These are phyloP conservation scores for Claviceps humidiphila DNA, from an alignment of 2,329 filamentous ascomycete species.

Conservation along the genomic window DNA sequence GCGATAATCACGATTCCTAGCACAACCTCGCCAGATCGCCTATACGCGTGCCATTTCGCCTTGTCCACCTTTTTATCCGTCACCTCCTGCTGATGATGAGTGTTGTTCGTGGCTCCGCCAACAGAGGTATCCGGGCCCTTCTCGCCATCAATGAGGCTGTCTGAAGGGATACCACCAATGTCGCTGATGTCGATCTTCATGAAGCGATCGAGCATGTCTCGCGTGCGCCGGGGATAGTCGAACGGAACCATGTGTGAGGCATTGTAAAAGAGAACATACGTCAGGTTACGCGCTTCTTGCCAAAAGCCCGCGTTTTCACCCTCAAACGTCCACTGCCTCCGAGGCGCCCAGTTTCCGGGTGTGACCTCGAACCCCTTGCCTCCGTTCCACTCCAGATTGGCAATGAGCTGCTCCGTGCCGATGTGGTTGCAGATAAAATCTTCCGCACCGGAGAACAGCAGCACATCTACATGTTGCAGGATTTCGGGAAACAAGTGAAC, in stretches of 20 bases:
- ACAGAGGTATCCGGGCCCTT: conserved; percentile 67
- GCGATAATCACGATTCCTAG: conserved; percentile 68
- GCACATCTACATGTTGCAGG: conserved; percentile 60
- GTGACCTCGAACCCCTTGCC: conserved; percentile 82
- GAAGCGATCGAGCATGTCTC: conserved; percentile 96
- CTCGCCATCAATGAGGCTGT: conserved; percentile 75
- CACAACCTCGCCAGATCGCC: conserved; percentile 73
- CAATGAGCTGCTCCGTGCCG: conserved; percentile 82
- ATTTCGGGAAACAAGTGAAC: conserved; percentile 65
- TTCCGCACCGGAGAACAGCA: conserved; percentile 86
- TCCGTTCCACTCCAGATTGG: conserved; percentile 82
- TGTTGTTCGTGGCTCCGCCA: conserved; percentile 48
- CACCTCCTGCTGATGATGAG: conserved; percentile 39
- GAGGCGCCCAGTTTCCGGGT: conserved; percentile 81
- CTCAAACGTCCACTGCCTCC: conserved; percentile 88
- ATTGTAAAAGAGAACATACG: conserved; percentile 92
- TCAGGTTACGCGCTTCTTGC: conserved; percentile 88
- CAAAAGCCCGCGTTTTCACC: conserved; percentile 79
- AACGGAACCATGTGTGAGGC: conserved; percentile 97
- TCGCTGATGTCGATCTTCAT: conserved; percentile 82
- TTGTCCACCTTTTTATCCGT: conserved; percentile 60
- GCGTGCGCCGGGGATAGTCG: conserved; percentile 70
- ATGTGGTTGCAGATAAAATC: conserved; percentile 97
- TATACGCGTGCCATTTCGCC: conserved; percentile 81
- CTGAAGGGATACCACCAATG: conserved; percentile 68